Evolutionary conservation across 2,329 filamentous ascomycete genomes (phyloP).

Genomic region (Fonsecaea nubica): DNA sequence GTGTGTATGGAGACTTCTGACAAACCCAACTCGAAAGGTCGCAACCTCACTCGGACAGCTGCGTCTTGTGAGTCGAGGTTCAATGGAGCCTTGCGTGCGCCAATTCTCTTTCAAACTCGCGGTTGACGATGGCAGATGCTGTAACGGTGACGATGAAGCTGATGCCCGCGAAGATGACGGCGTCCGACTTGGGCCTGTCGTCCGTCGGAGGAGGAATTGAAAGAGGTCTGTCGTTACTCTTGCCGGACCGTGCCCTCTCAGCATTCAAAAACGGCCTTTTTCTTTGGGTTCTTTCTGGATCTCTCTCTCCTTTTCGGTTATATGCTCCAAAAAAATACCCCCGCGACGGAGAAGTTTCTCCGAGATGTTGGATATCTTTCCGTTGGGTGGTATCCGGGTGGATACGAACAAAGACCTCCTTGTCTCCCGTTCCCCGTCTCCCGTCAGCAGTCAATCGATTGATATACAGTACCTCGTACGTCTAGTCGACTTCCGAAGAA

Average conservation of each 20-base stretch:
- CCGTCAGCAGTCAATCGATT: too few species aligned
- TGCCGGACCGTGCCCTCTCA: neutral
- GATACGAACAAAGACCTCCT: too few species aligned
- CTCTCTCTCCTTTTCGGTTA: too few species aligned
- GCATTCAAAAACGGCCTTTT: neutral
- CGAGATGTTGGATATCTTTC: too few species aligned
- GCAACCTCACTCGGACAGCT: neutral
- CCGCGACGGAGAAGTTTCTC: too few species aligned
- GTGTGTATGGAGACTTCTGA: neutral
- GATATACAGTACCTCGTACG: too few species aligned
- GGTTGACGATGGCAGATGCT: neutral
- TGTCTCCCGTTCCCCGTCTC: too few species aligned
- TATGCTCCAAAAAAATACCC: too few species aligned
- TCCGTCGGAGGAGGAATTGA: neutral
- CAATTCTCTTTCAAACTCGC: neutral
- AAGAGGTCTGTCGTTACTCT: neutral
- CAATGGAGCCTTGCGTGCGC: neutral
- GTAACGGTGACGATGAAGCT: neutral
- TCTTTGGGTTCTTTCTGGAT: neutral
- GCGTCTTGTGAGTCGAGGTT: neutral
- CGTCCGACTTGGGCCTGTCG: neutral
- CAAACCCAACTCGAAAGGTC: neutral
- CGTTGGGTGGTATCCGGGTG: too few species aligned
- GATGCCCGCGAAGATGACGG: neutral
- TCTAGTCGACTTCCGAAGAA: too few species aligned